Evolutionary conservation across 106 monocot species (phyloP), one percentile per base, ranked within the genome.

Genomic region (Ottelia alismoides): DNA sequence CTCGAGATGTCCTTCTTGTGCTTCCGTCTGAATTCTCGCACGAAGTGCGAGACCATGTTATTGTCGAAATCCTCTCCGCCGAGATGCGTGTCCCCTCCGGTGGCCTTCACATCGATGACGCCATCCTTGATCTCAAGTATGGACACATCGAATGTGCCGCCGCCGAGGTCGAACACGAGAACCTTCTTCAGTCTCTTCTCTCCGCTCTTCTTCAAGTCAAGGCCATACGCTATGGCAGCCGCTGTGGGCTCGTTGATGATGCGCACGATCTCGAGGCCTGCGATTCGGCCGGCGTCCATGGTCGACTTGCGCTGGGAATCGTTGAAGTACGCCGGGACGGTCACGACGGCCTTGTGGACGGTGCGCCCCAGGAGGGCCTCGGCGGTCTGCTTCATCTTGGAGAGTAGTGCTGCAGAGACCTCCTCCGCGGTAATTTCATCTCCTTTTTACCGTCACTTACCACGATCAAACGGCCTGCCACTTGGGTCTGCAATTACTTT

Each of bases 1-100:
- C 61, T 49, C 49, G 11, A 20, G 61, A 61, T 27, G 61, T 61
- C 61, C 49, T 61, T 61, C 48, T 49, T 61, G 61, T 61, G 28
- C 48, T 61, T 61, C 17, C 61, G 18, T 21, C 17, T 18, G 30
- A 61, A 61, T 49, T 59, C 58, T 5, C 14, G 11, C 14, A n/a
- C 58, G 44, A 59, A 59, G 58, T 59, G 58, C 25, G 9, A 45
- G 25, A 59, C 58, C 58, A 59, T 45, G 23, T 45, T 59, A n/a
- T n/a, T n/a, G n/a, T n/a, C n/a, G n/a, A n/a, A n/a, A n/a, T n/a
- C n/a, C n/a, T n/a, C n/a, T n/a, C n/a, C n/a, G n/a, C n/a, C n/a
- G n/a, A n/a, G n/a, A n/a, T n/a, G n/a, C n/a, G n/a, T n/a, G n/a
- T n/a, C 58, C 14, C 58, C 58, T 5, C 45, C 58, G 11, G 58